Evolutionary conservation across 2,329 filamentous ascomycete species (phyloP).

Genomic region (Venturia pyrina): DNA sequence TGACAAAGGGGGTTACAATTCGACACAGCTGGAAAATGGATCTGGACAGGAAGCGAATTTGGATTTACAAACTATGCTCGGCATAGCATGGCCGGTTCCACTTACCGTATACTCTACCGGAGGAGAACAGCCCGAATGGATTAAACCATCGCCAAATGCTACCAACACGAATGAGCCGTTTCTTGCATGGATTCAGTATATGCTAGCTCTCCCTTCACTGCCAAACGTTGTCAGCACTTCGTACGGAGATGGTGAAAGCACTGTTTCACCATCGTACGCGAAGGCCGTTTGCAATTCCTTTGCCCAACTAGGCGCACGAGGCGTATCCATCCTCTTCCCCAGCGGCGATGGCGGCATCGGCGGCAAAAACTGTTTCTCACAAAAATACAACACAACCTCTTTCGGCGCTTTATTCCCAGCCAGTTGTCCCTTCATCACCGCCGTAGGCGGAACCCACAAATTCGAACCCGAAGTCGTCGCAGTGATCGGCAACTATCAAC

Average conservation of each 20-base stretch:
- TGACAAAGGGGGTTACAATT: background rate
- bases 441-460: slow-evolving; percentile 27
- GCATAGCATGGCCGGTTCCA: slow-evolving; percentile 6
- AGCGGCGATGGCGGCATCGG: slow-evolving; percentile 30
- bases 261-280: slow-evolving; percentile 26
- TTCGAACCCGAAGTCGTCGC: slow-evolving; percentile 19
- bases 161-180: slow-evolving; percentile 19
- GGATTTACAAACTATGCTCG: slow-evolving; percentile 12
- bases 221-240: slow-evolving; percentile 29
- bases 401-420: slow-evolving; percentile 28
- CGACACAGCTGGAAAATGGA: background rate
- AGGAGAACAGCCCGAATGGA: slow-evolving; percentile 24
- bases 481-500: slow-evolving; percentile 13
- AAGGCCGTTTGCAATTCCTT: slow-evolving; percentile 30
- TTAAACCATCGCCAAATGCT: too few relatives aligned
- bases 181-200: slow-evolving; percentile 27
- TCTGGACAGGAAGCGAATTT: background rate
- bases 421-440: slow-evolving; percentile 38
- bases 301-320: slow-evolving; percentile 29
- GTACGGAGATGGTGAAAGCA: slow-evolving; percentile 31
- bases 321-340: slow-evolving; percentile 31
- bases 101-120: slow-evolving; percentile 10
- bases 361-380: slow-evolving; percentile 30
- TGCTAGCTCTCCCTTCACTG: slow-evolving; percentile 25
- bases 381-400: slow-evolving; percentile 17